phyloP scores from a whole-genome alignment of 2,329 filamentous ascomycete species.

The Apiospora phragmitis region DNA sequence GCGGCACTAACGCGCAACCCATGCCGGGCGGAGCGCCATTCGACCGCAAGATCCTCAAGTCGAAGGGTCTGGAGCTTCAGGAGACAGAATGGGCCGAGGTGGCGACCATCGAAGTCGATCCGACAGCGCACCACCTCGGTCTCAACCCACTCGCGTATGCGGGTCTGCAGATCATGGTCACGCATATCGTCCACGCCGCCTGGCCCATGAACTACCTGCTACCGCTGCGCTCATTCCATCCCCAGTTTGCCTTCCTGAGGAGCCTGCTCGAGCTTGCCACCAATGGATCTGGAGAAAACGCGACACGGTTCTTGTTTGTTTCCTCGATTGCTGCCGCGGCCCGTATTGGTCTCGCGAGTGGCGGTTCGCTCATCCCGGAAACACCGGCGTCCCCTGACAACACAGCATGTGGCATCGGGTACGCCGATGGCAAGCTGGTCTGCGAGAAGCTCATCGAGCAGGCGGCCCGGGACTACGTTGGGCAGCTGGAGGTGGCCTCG shows the following conservation, averaged over 20 bases:
- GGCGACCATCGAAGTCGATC: constrained; percentile 19
- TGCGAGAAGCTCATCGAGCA: constrained; percentile 24
- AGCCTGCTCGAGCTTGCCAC: constrained; percentile 20
- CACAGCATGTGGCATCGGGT: constrained; percentile 21
- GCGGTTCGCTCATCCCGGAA: background rate
- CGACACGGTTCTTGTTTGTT: background rate
- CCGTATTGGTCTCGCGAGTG: background rate
- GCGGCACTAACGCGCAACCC: constrained; percentile 12
- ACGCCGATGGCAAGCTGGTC: constrained; percentile 25
- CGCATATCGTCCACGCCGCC: constrained; percentile 24
- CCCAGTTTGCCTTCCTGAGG: constrained; percentile 22
- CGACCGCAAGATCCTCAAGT: background rate
- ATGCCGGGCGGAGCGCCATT: background rate
- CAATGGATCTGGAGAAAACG: constrained; percentile 12
- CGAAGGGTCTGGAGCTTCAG: background rate
- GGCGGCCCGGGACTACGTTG: constrained; percentile 12
- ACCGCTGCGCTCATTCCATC: constrained; percentile 19
- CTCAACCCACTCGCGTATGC: constrained; percentile 16
- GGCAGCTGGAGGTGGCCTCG: constrained; percentile 17
- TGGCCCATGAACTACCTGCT: constrained; percentile 29
- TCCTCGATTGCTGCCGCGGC: background rate
- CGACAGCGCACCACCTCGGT: constrained; percentile 18
- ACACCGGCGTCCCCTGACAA: constrained; percentile 16
- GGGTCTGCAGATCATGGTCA: constrained; percentile 17
- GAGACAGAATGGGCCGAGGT: constrained; percentile 16